Base-by-base conservation (phyloP, 192 early-diverging fungal species). In the Gigaspora rosea region DNA sequence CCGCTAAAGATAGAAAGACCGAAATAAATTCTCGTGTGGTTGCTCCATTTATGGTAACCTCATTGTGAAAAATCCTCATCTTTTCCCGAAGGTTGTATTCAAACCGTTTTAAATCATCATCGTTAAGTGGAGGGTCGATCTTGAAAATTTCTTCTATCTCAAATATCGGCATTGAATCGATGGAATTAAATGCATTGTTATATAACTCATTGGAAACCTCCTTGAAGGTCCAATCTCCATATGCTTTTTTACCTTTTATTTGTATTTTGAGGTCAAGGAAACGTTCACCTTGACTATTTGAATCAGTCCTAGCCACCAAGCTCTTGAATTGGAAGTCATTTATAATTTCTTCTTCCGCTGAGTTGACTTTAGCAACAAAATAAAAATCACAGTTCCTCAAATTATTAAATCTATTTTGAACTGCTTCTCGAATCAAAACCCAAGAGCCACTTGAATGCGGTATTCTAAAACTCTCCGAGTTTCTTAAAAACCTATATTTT, bases 381-480 rank as follows among this genome's bases (percentile, higher is more conserved):
- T 35, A 35, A 36, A 65, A 35, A 46, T 65, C 8, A 35, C 8
- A 18, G 0, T 0, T 65, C 1, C 5, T 35, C 8, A 65, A 36
- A 6, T 27, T 9, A 0, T 51, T 4, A 52, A 51, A 70, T 32
- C 32, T 52, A 1, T 10, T 27, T 51, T 16, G 10, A 11, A 27
- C 49, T 0, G 11, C 20, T 32, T 70, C 20, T 20, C 46, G 49
- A 27, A 70, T 50, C 20, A 70, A 22, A 10, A 8, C 27, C 68
- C 18, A 52, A 20, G 68, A 48, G 11, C 50, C 50, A 70, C 68
- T 70, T 9, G 46, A 70, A 70, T 70, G 65, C 5, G n/a, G 65
- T 0, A 35, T 35, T 67, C 11, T 9, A 36, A 0, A 35, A 1
- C 9, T 1, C 1, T 16, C 65, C 2, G 41, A 46, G 35, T 7